phyloP scores from a whole-genome alignment of 257 asterid genomes.

The Euphrasia confusa region DNA sequence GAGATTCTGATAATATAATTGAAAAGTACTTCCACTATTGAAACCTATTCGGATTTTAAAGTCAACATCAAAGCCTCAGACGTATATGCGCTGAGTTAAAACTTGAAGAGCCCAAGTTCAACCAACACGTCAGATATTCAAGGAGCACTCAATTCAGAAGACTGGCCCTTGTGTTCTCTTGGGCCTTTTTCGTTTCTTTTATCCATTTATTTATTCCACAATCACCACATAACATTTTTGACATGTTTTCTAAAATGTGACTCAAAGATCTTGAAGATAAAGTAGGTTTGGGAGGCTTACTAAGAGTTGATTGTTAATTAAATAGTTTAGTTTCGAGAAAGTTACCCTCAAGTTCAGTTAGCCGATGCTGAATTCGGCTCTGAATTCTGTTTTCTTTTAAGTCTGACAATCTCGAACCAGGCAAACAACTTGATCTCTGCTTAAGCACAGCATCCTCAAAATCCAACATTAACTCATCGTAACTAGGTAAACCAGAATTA shows the following conservation, averaged over 20 bases:
- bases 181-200: no score
- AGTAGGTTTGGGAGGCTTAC: no score
- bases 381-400: slow-evolving; percentile 56
- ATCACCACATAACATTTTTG: no score
- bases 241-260: no score
- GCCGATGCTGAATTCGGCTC: slow-evolving; percentile 65
- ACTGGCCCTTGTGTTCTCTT: no score
- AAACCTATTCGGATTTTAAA: neutral
- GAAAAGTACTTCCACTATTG: neutral
- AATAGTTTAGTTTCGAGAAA: neutral
- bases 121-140: neutral
- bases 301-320: no score
- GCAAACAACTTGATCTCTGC: slow-evolving; percentile 57
- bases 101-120: neutral
- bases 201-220: no score
- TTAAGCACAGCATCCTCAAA: slow-evolving; percentile 71
- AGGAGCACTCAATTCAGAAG: neutral
- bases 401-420: slow-evolving; percentile 59
- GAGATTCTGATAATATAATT: neutral
- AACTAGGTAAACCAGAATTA: slow-evolving; percentile 43
- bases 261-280: no score
- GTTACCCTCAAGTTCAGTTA: slow-evolving; percentile 86
- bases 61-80: slow-evolving; percentile 1
- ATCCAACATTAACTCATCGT: slow-evolving; percentile 78
- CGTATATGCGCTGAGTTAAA: neutral